Base-by-base conservation (phyloP, 768 basidiomycete species). In the Termitomyces sp. region DNA sequence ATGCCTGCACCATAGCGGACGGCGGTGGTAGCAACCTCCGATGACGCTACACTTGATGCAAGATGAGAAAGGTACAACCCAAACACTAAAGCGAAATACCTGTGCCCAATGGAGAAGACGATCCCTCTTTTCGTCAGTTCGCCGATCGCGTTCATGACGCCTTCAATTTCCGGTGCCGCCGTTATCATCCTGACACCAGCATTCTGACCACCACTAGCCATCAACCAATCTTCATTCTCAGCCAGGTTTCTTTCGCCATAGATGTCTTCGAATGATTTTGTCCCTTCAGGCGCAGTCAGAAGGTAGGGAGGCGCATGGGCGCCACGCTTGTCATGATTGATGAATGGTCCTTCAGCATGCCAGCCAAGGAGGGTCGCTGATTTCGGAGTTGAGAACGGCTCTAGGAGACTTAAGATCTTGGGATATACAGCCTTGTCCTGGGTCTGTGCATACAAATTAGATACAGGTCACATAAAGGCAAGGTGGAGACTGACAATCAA, bases 291-390 rank as follows among this genome's bases (percentile, higher is more conserved):
- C 0, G 91, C 90, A 24, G 80, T 63, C 26, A 82, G 69, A 32
- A 92, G 82, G 70, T 83, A 84, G 3, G 82, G 75, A 3, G 84
- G 81, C 1, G 88, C 80, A 68, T 96, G 94, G 2, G 90, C 91
- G 2, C 94, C 94, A 45, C 88, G 85, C 69, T 93, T 93, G n/a
- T 80, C 79, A 42, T 83, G 72, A 55, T 92, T 86, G 44, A 94
- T 78, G 75, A 94, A 95, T 0, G 94, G 93, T 0, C 94, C 94
- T 71, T 96, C 94, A 28, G 82, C 90, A 63, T 96, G 94, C 87
- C 90, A 95, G 28, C 94, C 94, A 13, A 95, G 80, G 3, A 93
- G 70, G 35, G 82, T 86, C 0, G 93, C 92, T 10, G 87, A 87
- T 10, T 63, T 75, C 0, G 82, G 74, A 14, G 83, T 80, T 14